Evolutionary conservation across 257 asterid genomes (phyloP).

Genomic region (Solanum rostratum): DNA sequence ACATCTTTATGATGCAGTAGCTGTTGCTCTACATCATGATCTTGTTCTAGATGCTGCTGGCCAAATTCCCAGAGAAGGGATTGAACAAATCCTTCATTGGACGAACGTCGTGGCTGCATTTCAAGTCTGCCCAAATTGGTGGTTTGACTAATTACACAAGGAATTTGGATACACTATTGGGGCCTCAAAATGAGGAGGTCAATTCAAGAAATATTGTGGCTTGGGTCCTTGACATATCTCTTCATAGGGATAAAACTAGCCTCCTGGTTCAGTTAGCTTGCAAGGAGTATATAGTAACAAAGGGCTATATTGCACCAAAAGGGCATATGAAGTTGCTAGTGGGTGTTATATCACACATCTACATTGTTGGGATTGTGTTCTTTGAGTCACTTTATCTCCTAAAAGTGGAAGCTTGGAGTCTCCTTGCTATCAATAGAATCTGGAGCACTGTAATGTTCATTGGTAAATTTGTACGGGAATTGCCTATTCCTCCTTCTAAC

Average conservation of each 20-base stretch:
- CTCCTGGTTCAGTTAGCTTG: neutral
- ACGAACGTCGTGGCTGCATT: neutral
- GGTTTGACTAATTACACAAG: neutral
- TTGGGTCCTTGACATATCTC: neutral
- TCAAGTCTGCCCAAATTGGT: neutral
- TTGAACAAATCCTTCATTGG: neutral
- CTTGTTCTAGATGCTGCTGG: neutral
- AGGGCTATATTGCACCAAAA: neutral
- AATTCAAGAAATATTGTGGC: neutral
- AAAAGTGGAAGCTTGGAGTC: neutral
- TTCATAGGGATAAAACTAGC: neutral
- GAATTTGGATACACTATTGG: neutral
- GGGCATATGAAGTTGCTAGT: neutral
- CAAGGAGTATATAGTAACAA: neutral
- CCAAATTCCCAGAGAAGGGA: neutral
- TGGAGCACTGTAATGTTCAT: neutral
- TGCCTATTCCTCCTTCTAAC: neutral
- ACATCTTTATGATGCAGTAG: neutral
- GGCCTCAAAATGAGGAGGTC: neutral
- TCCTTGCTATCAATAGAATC: neutral
- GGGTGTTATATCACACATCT: neutral
- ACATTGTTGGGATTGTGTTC: neutral
- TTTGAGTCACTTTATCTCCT: neutral
- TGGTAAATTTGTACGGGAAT: neutral
- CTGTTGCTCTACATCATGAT: neutral